Evolutionary conservation across 2,329 filamentous ascomycete genomes (phyloP).

Genomic region (Alternaria ethzedia): DNA sequence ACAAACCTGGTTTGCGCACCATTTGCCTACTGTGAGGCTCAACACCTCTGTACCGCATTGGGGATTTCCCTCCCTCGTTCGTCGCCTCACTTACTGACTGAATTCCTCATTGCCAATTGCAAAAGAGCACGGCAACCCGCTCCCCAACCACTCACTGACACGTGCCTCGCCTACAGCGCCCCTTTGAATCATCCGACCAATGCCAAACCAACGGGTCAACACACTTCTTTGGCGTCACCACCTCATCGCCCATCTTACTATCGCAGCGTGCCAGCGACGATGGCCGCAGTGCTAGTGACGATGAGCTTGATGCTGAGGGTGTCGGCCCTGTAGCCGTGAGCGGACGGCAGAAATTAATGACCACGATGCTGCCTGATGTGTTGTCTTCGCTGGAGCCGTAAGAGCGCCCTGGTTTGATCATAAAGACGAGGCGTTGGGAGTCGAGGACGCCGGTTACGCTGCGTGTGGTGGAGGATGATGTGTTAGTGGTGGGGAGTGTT

Average conservation of each 20-base stretch:
- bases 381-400: conserved; percentile 28
- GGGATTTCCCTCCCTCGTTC: too few species aligned
- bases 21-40: conserved; percentile 3
- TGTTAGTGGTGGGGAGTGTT: conserved; percentile 7
- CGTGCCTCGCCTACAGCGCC: conserved; percentile 7
- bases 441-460: conserved; percentile 40
- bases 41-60: neutral
- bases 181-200: conserved; percentile 11
- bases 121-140: neutral
- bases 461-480: conserved; percentile 6
- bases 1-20: neutral
- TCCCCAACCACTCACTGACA: conserved; percentile 10
- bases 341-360: conserved; percentile 40
- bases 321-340: too few species aligned
- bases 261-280: conserved; percentile 1
- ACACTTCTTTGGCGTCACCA: neutral
- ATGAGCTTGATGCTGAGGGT: neutral
- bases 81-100: too few species aligned
- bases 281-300: neutral
- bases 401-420: conserved; percentile 34
- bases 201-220: conserved; percentile 10
- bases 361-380: conserved; percentile 36
- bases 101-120: neutral
- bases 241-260: conserved; percentile 8
- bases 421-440: conserved; percentile 43